Conservation (phyloP, 1,139 yeast genomes). For the Saccharomycopsis hybrid region DNA sequence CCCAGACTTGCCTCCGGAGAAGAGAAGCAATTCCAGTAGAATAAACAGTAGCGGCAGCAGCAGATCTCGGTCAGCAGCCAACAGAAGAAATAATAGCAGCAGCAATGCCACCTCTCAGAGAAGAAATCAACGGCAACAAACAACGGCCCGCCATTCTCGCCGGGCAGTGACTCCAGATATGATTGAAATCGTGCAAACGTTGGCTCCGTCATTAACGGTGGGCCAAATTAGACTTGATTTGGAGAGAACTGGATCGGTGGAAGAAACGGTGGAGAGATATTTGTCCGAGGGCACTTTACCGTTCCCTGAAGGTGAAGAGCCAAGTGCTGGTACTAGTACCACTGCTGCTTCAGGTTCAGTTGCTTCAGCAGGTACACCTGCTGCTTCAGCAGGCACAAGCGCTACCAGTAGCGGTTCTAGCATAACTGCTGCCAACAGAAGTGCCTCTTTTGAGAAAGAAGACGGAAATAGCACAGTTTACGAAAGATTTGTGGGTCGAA, state of each 20-base stretch:
- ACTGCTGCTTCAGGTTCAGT: conserved; percentile 15
- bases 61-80: conserved; percentile 12
- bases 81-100: conserved; percentile 15
- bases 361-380: conserved; percentile 12
- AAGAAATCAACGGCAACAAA: background rate
- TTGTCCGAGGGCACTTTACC: conserved; percentile 63
- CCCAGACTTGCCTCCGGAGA: conserved; percentile 37
- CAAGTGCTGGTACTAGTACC: conserved; percentile 17
- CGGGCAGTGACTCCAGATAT: conserved; percentile 69
- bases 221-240: conserved; percentile 66
- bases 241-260: conserved; percentile 71
- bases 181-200: conserved; percentile 79
- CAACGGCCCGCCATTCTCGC: conserved; percentile 28
- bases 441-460: background rate
- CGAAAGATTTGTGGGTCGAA: conserved; percentile 14
- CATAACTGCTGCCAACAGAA: background rate
- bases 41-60: no score
- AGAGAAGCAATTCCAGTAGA: no score
- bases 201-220: conserved; percentile 67
- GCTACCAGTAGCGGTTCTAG: background rate
- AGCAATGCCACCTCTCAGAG: conserved; percentile 17
- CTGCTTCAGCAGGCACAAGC: conserved; percentile 18
- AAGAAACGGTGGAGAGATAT: conserved; percentile 66
- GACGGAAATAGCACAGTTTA: conserved; percentile 10
- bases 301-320: conserved; percentile 48